A percentile compares a stretch with the other conserved stretches of the same genome.
phyloP scores from a whole-genome alignment of 768 basidiomycete species.

The Gloeophyllum trabeum region DNA sequence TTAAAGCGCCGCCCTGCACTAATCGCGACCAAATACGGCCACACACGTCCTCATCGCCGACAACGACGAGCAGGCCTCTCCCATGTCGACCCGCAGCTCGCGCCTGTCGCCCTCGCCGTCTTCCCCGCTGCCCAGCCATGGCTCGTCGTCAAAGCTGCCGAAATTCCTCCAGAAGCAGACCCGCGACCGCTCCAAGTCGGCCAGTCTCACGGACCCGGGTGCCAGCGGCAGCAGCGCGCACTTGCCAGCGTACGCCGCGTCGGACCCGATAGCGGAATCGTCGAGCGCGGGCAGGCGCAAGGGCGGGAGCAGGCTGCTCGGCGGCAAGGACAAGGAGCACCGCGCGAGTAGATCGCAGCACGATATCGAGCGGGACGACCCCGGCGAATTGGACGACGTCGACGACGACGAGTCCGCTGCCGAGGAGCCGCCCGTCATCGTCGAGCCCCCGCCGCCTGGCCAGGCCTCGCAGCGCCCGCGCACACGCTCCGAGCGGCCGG shows the following conservation, averaged over 20 bases:
- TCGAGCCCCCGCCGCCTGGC: constrained; percentile 32
- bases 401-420: constrained; percentile 20
- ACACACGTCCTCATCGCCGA: background rate
- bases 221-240: constrained; percentile 1
- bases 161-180: constrained; percentile 1
- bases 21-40: background rate
- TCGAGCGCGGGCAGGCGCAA: background rate
- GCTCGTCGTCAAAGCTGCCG: background rate
- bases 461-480: constrained; percentile 24
- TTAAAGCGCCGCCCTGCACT: too few species aligned
- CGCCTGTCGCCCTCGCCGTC: background rate
- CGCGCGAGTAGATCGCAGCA: background rate
- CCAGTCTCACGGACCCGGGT: background rate
- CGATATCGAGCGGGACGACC: background rate
- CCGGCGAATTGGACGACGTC: constrained; percentile 10
- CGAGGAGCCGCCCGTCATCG: constrained; percentile 53
- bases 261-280: background rate
- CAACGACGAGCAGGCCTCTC: background rate
- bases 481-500: constrained; percentile 45
- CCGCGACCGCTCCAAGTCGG: constrained; percentile 1
- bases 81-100: background rate
- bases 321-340: background rate
- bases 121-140: background rate
- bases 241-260: background rate
- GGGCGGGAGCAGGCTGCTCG: background rate